Percentiles rank a stretch among this genome's conserved stretches.
Evolutionary conservation across 2,329 filamentous ascomycete species (phyloP).

Genomic region (Scytalidium lignicola): DNA sequence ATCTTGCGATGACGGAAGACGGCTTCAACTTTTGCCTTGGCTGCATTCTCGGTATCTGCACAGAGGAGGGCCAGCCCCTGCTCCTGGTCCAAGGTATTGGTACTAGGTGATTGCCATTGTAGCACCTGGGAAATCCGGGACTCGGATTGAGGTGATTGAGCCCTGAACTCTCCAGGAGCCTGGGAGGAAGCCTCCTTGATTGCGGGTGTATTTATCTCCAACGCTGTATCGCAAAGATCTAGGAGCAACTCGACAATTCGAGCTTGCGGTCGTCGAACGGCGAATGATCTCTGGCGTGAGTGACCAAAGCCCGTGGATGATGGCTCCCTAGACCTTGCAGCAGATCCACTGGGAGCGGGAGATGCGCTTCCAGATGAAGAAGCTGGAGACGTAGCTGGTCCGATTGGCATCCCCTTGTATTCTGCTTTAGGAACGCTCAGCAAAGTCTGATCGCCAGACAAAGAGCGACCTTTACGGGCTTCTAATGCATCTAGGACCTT

Average conservation of each 20-base stretch:
- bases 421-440: slow-evolving; percentile 57
- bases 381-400: slow-evolving; percentile 61
- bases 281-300: slow-evolving; percentile 79
- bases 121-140: slow-evolving; percentile 89
- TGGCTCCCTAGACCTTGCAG: slow-evolving; percentile 66
- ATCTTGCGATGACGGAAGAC: slow-evolving; percentile 88
- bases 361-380: slow-evolving; percentile 69
- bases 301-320: slow-evolving; percentile 69
- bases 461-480: slow-evolving; percentile 62
- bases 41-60: slow-evolving; percentile 79
- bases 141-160: slow-evolving; percentile 93
- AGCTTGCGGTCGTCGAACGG: slow-evolving; percentile 80
- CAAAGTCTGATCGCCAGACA: slow-evolving; percentile 45
- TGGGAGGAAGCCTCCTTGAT: slow-evolving; percentile 77
- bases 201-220: slow-evolving; percentile 90
- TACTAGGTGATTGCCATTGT: slow-evolving; percentile 94
- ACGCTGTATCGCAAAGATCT: slow-evolving; percentile 89
- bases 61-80: slow-evolving; percentile 85
- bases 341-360: slow-evolving; percentile 54
- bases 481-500: slow-evolving; percentile 92
- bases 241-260: slow-evolving; percentile 92
- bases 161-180: slow-evolving; percentile 72
- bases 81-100: slow-evolving; percentile 87
- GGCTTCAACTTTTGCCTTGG: slow-evolving; percentile 85
- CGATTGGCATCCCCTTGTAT: slow-evolving; percentile 85